Conservation (phyloP, 2,329 filamentous ascomycete species). For the Byssochlamys sp. region DNA sequence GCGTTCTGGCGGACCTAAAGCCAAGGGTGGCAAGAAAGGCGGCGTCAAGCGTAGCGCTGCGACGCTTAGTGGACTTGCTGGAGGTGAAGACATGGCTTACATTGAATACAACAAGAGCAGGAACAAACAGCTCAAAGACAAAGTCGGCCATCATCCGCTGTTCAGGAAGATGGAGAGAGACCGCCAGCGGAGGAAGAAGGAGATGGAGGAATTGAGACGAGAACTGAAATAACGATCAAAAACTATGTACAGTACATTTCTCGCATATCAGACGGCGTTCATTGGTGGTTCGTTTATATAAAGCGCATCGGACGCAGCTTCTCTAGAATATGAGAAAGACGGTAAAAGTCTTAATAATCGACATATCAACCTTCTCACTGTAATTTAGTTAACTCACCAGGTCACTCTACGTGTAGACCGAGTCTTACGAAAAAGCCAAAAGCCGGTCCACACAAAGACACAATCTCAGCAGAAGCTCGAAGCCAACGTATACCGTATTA, state of each 20-base stretch:
- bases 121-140: constrained; percentile 59
- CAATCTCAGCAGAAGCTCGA: too few relatives aligned
- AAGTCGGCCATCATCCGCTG: constrained; percentile 49
- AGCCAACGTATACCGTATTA: too few relatives aligned
- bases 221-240: background rate
- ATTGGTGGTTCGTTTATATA: background rate
- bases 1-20: constrained; percentile 36
- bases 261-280: background rate
- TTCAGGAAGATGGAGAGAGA: constrained; percentile 59
- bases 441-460: too few relatives aligned
- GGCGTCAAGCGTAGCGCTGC: constrained; percentile 70
- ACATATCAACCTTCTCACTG: background rate
- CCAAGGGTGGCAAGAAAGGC: constrained; percentile 42
- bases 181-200: constrained; percentile 47
- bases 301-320: background rate
- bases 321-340: background rate
- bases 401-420: too few relatives aligned
- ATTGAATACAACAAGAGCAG: constrained; percentile 68
- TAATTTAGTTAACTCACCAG: too few relatives aligned
- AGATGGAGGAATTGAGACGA: constrained; percentile 22
- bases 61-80: constrained; percentile 72
- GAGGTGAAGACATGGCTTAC: constrained; percentile 96
- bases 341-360: background rate
- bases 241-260: background rate
- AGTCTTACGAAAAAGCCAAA: too few relatives aligned